phyloP scores from a whole-genome alignment of 352 stramenopile species.

The Globisporangium takayamanum region DNA sequence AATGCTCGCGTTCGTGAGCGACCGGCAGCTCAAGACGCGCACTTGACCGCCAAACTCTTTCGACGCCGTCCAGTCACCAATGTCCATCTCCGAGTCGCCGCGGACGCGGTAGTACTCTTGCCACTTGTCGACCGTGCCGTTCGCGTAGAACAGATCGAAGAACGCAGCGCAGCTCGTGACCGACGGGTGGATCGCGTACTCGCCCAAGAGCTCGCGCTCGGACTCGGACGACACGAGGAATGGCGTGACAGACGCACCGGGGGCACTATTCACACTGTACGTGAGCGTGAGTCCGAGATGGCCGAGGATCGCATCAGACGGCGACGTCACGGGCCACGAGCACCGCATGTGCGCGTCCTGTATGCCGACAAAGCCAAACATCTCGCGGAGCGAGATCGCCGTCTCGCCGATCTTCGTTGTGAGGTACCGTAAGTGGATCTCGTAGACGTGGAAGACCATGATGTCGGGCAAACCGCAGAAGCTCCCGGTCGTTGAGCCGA shows the following conservation, averaged over 20 bases:
- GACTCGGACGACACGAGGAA: constrained; percentile 66
- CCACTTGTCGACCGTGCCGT: constrained; percentile 41
- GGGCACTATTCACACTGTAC: constrained; percentile 54
- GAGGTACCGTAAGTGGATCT: constrained; percentile 75
- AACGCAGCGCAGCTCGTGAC: constrained; percentile 48
- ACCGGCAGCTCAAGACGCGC: constrained; percentile 55
- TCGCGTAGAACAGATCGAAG: constrained; percentile 63
- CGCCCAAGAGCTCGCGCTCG: constrained; percentile 61
- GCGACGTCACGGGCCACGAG: constrained; percentile 69
- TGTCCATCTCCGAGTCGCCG: constrained; percentile 67
- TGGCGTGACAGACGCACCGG: constrained; percentile 32
- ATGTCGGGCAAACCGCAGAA: constrained; percentile 76
- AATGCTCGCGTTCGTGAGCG: constrained; percentile 78
- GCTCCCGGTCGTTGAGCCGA: constrained; percentile 49
- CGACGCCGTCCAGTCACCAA: constrained; percentile 54
- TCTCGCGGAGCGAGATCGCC: constrained; percentile 61
- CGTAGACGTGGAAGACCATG: constrained; percentile 78
- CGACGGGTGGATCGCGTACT: constrained; percentile 53
- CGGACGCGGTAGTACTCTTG: constrained; percentile 61
- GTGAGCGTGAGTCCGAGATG: constrained; percentile 59
- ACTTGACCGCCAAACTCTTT: constrained; percentile 66
- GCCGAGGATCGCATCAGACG: constrained; percentile 56
- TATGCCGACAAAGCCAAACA: constrained; percentile 74
- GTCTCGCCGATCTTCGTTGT: constrained; percentile 83
- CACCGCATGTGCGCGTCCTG: constrained; percentile 45